A percentile compares a stretch with the other conserved stretches of the same genome.
phyloP scores from a whole-genome alignment of 2,329 filamentous ascomycete species.

The Pseudogymnoascus pannorum region DNA sequence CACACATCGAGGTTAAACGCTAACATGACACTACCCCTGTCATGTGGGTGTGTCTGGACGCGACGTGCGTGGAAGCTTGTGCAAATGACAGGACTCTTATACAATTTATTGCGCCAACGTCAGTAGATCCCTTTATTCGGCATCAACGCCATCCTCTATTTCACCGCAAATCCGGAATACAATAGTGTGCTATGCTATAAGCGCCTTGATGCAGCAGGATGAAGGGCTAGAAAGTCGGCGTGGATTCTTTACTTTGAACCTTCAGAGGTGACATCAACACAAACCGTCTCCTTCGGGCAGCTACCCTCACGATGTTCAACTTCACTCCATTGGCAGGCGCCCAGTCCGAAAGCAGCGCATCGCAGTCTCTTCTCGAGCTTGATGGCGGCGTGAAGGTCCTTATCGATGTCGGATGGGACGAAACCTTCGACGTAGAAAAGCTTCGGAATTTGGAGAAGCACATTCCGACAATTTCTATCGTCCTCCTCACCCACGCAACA shows the following conservation, averaged over 20 bases:
- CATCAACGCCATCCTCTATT: neutral
- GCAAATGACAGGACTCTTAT: constrained; percentile 4
- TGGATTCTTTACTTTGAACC: constrained; percentile 1
- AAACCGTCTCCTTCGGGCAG: neutral
- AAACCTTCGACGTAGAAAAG: constrained; percentile 74
- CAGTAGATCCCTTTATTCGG: neutral
- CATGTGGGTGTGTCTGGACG: neutral
- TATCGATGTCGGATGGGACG: constrained; percentile 93
- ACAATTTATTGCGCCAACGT: constrained; percentile 8
- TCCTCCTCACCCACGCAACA: constrained; percentile 92
- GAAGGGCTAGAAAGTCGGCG: neutral
- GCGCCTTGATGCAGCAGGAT: constrained; percentile 7
- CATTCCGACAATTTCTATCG: constrained; percentile 82
- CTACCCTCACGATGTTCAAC: constrained; percentile 68
- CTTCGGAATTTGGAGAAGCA: constrained; percentile 89
- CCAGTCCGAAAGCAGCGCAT: constrained; percentile 76
- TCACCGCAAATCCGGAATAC: neutral
- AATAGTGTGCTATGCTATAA: neutral
- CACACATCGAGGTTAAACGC: constrained; percentile 5
- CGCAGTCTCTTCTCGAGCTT: constrained; percentile 91
- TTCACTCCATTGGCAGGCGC: constrained; percentile 90
- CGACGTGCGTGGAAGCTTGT: constrained; percentile 4
- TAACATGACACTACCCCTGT: constrained; percentile 3
- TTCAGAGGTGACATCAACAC: constrained; percentile 2
- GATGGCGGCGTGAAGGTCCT: constrained; percentile 95